Base-by-base conservation (phyloP, 1,284 basidiomycete genomes). In the Pseudozyma pruni region DNA sequence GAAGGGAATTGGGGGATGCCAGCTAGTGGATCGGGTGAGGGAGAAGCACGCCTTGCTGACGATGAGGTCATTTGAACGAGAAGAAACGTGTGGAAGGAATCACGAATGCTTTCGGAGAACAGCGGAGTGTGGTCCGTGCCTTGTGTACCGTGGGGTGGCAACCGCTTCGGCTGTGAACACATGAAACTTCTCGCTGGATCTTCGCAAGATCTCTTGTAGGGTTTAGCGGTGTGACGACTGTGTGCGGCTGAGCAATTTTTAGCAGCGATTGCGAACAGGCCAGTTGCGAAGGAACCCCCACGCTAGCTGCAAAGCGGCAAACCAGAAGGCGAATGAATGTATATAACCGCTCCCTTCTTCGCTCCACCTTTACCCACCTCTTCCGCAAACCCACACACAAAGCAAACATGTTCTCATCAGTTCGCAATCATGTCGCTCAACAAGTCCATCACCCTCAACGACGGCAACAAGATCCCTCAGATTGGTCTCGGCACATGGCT, bases 401-500 rank as follows among this genome's bases (percentile, higher is more conserved):
- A n/a, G n/a, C n/a, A n/a, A n/a, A n/a, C n/a, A n/a, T n/a, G n/a
- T n/a, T n/a, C n/a, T n/a, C 22, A 20, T 13, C n/a, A 23, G 2
- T 17, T 47, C 27, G 13, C 33, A 23, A 64, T 22, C 50, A 77
- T 77, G 75, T 73, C 72, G 49, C 64, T 68, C 32, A 68, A 71
- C 67, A 77, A 71, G 60, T 52, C 57, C 27, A 14, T 81, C 42
- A 74, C 71, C 5, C 72, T 81, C 41, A 79, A 78, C 72, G 78
- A 79, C 72, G 79, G 79, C 42, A 75, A 78, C 69, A 68, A 68
- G 50, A 80, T 81, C 59, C 79, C 79, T 11, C 72, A 72, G 53
- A 72, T 81, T 75, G 92, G 92, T 41, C 86, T 92, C 38, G 91
- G 91, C 9, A 93, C 91, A 25, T 93, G 91, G 91, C 86, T 89